Conservation (phyloP, 352 stramenopile genomes). For the Pythium graminicola region DNA sequence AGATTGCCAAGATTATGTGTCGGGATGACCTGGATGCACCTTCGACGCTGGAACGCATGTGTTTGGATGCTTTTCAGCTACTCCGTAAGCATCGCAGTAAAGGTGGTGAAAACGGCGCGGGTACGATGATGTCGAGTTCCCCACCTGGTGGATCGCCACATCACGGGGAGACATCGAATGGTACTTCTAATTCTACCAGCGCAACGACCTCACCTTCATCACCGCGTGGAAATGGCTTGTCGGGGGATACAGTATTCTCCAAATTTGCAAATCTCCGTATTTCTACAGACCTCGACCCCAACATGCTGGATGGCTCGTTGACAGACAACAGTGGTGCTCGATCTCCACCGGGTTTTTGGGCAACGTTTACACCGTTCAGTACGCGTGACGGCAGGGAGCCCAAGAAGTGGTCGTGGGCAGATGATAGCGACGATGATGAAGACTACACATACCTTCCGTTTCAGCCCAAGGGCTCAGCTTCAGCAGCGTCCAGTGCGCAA, state of each 20-base stretch:
- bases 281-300: constrained; percentile 25
- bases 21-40: constrained; percentile 72
- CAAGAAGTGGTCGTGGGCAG: constrained; percentile 24
- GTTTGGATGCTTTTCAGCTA: constrained; percentile 62
- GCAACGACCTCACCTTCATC: not conserved
- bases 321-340: constrained; percentile 38
- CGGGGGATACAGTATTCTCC: not conserved
- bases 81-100: constrained; percentile 27
- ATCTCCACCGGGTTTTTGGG: constrained; percentile 74
- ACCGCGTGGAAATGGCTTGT: not conserved
- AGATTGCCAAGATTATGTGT: constrained; percentile 80
- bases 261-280: constrained; percentile 37
- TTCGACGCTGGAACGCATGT: constrained; percentile 59
- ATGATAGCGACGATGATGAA: constrained; percentile 50
- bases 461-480: not conserved
- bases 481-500: not conserved
- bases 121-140: too few species aligned
- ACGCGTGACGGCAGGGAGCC: constrained; percentile 13
- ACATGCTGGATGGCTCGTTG: constrained; percentile 4
- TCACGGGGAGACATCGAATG: not conserved
- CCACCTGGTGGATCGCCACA: not conserved
- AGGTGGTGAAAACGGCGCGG: constrained; percentile 5
- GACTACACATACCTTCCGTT: constrained; percentile 23
- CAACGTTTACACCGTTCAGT: constrained; percentile 63
- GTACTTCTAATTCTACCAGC: not conserved